Evolutionary conservation across 352 stramenopile genomes (phyloP).

Genomic region (Nothophytophthora sp.): DNA sequence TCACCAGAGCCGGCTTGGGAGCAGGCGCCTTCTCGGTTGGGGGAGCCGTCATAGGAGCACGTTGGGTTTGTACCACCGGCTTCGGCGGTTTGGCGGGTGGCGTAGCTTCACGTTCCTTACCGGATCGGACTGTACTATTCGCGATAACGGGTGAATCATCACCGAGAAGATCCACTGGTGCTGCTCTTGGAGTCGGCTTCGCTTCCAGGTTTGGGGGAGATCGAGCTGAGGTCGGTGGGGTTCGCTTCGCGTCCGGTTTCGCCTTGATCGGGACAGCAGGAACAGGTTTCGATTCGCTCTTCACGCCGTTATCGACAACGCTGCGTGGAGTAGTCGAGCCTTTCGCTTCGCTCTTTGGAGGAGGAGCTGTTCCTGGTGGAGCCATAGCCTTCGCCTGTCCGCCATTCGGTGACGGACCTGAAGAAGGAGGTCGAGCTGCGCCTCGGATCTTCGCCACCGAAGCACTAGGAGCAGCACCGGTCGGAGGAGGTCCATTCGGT

Average conservation of each 20-base stretch:
- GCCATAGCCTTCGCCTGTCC: too few relatives aligned
- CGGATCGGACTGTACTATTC: not conserved
- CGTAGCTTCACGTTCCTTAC: constrained; percentile 1
- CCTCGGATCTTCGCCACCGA: constrained; percentile 79
- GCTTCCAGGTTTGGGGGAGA: constrained; percentile 18
- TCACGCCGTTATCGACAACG: constrained; percentile 16
- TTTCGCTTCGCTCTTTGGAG: constrained; percentile 25
- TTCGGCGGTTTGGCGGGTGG: constrained; percentile 24
- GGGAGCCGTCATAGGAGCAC: constrained; percentile 14
- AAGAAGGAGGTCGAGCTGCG: constrained; percentile 45
- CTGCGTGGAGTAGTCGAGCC: constrained; percentile 6
- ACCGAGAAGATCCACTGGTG: constrained; percentile 47
- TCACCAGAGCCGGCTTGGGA: constrained; percentile 30
- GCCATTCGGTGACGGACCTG: constrained; percentile 36
- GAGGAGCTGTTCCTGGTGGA: constrained; percentile 19
- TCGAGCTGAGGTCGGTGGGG: constrained; percentile 14
- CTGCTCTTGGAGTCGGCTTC: constrained; percentile 27
- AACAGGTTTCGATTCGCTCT: constrained; percentile 12
- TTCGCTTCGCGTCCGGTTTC: constrained; percentile 33
- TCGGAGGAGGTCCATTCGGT: constrained; percentile 61
- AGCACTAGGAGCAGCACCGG: constrained; percentile 44
- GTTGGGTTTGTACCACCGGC: constrained; percentile 4
- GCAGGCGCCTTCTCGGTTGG: constrained; percentile 21
- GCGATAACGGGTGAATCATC: constrained; percentile 18
- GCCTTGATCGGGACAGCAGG: constrained; percentile 8